Percentiles rank a stretch among this genome's conserved stretches.
phyloP scores from a whole-genome alignment of 352 stramenopile genomes.

The Phytophthora pinifolia region DNA sequence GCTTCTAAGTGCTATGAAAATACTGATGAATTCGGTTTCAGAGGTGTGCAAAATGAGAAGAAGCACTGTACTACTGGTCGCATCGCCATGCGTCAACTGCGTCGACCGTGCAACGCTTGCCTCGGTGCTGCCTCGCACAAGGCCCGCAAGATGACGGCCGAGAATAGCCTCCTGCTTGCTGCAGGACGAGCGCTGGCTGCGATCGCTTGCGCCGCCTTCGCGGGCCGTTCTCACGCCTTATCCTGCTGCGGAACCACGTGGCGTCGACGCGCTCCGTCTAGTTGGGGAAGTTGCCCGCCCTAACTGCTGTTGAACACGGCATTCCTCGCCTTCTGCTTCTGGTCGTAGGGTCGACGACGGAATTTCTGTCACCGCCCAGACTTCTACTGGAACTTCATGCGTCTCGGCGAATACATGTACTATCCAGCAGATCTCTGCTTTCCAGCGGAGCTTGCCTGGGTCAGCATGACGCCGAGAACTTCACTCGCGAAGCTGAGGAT shows the following conservation, averaged over 20 bases:
- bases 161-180: constrained; percentile 6
- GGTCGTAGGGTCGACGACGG: constrained; percentile 4
- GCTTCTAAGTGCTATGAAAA: too few species aligned
- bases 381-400: too few species aligned
- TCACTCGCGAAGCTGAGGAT: neutral
- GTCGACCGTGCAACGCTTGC: neutral
- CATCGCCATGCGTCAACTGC: constrained; percentile 15
- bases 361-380: neutral
- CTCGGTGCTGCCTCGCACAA: constrained; percentile 4
- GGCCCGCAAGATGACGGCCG: constrained; percentile 17
- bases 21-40: too few species aligned
- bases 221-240: too few species aligned
- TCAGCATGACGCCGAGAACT: neutral
- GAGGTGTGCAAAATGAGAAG: too few species aligned
- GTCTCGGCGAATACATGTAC: too few species aligned
- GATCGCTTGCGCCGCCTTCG: neutral
- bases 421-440: too few species aligned
- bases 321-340: constrained; percentile 10
- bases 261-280: neutral
- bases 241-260: too few species aligned
- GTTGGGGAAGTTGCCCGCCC: neutral
- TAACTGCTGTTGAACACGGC: neutral
- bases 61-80: constrained; percentile 1
- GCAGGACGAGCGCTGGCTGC: neutral
- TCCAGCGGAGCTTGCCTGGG: constrained; percentile 4